Evolutionary conservation across 2,329 filamentous ascomycete species (phyloP).

Genomic region (Xylariaceae sp.): DNA sequence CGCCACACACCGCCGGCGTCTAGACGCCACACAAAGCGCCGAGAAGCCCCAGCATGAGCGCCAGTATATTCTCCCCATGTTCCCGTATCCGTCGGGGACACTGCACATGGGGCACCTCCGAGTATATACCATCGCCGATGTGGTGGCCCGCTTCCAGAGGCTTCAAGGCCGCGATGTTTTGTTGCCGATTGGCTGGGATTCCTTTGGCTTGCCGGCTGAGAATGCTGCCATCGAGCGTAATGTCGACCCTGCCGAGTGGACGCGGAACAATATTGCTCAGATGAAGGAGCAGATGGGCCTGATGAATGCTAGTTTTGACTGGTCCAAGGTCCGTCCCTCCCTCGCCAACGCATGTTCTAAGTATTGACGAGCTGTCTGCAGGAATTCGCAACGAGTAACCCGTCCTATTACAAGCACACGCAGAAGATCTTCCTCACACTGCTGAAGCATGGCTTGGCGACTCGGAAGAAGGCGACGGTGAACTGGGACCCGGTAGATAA

Average conservation of each 20-base stretch:
- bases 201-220: constrained; percentile 83
- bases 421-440: constrained; percentile 78
- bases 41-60: constrained; percentile 14
- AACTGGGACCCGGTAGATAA: constrained; percentile 88
- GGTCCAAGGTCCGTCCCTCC: constrained; percentile 36
- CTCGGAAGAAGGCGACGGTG: constrained; percentile 74
- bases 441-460: constrained; percentile 66
- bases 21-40: neutral
- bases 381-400: constrained; percentile 80
- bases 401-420: constrained; percentile 82
- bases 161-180: constrained; percentile 70
- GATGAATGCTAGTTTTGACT: constrained; percentile 81
- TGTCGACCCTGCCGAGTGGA: constrained; percentile 72
- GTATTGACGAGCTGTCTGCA: too few species aligned
- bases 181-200: constrained; percentile 93
- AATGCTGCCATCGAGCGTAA: constrained; percentile 84
- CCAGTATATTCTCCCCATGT: constrained; percentile 81
- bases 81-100: constrained; percentile 82
- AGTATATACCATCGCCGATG: constrained; percentile 86
- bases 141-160: constrained; percentile 66
- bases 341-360: constrained; percentile 5
- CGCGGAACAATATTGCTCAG: constrained; percentile 66
- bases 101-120: constrained; percentile 82
- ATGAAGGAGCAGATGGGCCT: constrained; percentile 76
- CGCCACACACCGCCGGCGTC: too few species aligned